Base-by-base conservation (phyloP, 495 filamentous ascomycete genomes). In the Aspergillus ostianus region DNA sequence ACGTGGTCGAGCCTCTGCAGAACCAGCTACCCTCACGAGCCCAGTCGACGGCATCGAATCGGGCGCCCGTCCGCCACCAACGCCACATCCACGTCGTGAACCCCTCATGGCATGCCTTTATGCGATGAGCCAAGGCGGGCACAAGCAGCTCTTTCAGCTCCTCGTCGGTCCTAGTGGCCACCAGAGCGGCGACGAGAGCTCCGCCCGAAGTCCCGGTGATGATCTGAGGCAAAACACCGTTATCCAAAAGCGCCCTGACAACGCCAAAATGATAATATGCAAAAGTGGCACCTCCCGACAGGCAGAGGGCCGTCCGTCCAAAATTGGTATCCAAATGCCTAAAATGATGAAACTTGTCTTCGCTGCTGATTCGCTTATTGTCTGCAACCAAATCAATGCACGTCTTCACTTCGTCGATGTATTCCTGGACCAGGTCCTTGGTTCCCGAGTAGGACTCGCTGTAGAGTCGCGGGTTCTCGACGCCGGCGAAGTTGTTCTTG, bases 191-290 rank as follows among this genome's bases (percentile, higher is more conserved):
- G 6, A 98, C 90, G 2, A 98, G 80, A 7, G 95, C 95, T 27
- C 94, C 94, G 15, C 94, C 94, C 47, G 90, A 94, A 4, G 94
- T 98, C 12, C 94, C 94, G 2, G 94, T 97, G 55, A 98, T 95
- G 66, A 98, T 92, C 59, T 93, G 88, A 0, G 95, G 95, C 7
- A 98, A 73, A 2, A 95, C 80, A 56, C 87, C 82, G 51, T 92
- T 91, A 68, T 97, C 94, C 0, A 98, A 82, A 21, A 98, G 82
- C 21, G 93, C 93, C 68, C 91, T 93, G 45, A 93, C 85, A 6
- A 98, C 90, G 2, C 94, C 94, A 56, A 98, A 94, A 67, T 98
- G 94, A 67, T 97, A 97, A 67, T 96, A 98, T 21, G 94, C 92
- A 76, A 98, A 97, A 3, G 89, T 89, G 7, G 93, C 94, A n/a